These are phyloP conservation scores for Coniosporium tulheliwenetii DNA, from an alignment of 2,329 filamentous ascomycete species.

Conservation along the genomic window DNA sequence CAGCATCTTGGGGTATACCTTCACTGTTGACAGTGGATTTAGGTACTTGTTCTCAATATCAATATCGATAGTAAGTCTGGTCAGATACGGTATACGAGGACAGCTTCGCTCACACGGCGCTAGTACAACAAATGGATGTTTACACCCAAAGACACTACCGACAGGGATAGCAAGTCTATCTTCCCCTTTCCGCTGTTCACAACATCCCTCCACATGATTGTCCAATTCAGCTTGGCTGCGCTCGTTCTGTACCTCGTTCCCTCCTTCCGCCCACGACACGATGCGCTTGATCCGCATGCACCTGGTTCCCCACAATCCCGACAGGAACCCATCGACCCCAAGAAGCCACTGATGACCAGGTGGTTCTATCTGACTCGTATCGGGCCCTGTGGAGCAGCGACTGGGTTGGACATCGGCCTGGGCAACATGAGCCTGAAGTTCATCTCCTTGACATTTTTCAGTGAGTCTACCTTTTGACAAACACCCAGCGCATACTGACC, in stretches of 20 bases:
- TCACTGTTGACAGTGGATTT: conserved; percentile 1
- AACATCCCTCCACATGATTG: conserved; percentile 86
- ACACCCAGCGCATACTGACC: background rate
- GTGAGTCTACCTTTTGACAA: conserved; percentile 13
- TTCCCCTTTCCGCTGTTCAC: conserved; percentile 94
- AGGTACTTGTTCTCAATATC: conserved; percentile 74
- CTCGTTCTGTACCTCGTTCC: conserved; percentile 72
- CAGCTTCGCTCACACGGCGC: conserved; percentile 7
- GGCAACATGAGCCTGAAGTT: conserved; percentile 94
- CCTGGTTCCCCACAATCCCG: conserved; percentile 1
- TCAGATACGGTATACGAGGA: background rate
- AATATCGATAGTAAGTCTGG: conserved; percentile 63
- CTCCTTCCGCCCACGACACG: conserved; percentile 54
- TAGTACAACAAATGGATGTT: conserved; percentile 99
- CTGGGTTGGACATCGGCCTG: conserved; percentile 86
- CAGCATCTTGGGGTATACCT: background rate
- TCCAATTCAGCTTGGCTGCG: conserved; percentile 72
- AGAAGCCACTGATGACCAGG: conserved; percentile 60
- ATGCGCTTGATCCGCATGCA: conserved; percentile 13
- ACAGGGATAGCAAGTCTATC: conserved; percentile 55
- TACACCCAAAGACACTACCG: conserved; percentile 24
- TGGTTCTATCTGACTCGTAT: conserved; percentile 87
- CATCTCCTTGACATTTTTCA: conserved; percentile 94
- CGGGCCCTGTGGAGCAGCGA: conserved; percentile 80
- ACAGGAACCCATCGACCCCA: conserved; percentile 11